A percentile compares a stretch with the other conserved stretches of the same genome.
phyloP scores from a whole-genome alignment of 1,284 basidiomycete species.

The Sporisorium scitamineum region DNA sequence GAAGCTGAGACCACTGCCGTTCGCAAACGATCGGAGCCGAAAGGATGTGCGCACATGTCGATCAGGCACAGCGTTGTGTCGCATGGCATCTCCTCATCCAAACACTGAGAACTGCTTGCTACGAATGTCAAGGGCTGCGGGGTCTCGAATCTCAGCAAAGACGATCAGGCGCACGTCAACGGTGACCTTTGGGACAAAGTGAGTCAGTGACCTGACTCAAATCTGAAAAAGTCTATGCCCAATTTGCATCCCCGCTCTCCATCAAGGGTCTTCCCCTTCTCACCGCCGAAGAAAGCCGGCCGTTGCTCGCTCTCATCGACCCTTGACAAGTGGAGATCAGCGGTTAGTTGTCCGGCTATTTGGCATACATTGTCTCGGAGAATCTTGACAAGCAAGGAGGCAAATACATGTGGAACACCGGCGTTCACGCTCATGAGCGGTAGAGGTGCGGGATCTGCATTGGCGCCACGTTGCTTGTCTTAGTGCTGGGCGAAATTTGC shows the following conservation, averaged over 20 bases:
- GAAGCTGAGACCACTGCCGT: neutral
- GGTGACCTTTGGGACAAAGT: no score
- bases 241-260: neutral
- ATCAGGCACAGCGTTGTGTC: neutral
- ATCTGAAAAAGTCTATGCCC: neutral
- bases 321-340: neutral
- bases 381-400: neutral
- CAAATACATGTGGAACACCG: no score
- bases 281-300: no score
- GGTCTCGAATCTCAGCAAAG: conserved; percentile 1
- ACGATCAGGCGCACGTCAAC: neutral
- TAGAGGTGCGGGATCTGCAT: no score
- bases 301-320: no score
- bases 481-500: no score
- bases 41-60: neutral
- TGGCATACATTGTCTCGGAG: neutral
- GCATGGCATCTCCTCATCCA: no score
- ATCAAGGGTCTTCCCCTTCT: no score
- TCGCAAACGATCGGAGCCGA: neutral
- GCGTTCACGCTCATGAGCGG: no score
- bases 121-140: neutral
- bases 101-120: neutral
- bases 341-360: no score
- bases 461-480: no score
- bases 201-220: neutral